These are phyloP conservation scores for Diversispora epigaea DNA, from an alignment of 192 early-diverging fungal genomes.

Conservation along the genomic window DNA sequence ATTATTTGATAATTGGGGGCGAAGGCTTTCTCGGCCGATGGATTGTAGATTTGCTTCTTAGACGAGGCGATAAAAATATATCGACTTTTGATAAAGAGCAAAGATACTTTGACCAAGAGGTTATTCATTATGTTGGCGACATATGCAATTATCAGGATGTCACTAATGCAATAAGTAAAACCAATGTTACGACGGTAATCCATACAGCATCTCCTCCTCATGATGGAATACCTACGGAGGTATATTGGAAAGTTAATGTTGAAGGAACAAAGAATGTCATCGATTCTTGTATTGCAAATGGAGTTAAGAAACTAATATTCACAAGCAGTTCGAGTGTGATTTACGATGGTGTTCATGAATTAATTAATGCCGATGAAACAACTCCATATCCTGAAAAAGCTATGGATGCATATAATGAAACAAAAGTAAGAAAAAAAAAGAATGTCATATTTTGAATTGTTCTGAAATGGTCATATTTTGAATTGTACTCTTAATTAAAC, in stretches of 20 bases:
- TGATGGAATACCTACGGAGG: slow-evolving; percentile 62
- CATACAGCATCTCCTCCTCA: slow-evolving; percentile 90
- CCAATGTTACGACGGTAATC: slow-evolving; percentile 67
- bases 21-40: slow-evolving; percentile 85
- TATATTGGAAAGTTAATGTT: slow-evolving; percentile 79
- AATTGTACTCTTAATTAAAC: not conserved
- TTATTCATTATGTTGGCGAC: slow-evolving; percentile 52
- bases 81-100: slow-evolving; percentile 81
- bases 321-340: slow-evolving; percentile 92
- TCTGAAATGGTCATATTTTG: no score
- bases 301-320: slow-evolving; percentile 74
- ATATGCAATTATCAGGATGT: slow-evolving; percentile 59
- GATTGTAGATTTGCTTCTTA: slow-evolving; percentile 74
- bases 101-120: slow-evolving; percentile 43
- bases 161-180: slow-evolving; percentile 49
- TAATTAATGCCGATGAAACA: slow-evolving; percentile 82
- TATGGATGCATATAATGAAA: slow-evolving; percentile 92
- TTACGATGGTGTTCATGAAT: slow-evolving; percentile 63
- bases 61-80: slow-evolving; percentile 55
- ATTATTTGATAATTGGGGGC: slow-evolving; percentile 80
- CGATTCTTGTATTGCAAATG: slow-evolving; percentile 60
- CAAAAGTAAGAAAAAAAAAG: slow-evolving; percentile 58
- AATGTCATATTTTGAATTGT: not conserved
- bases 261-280: slow-evolving; percentile 88
- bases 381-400: slow-evolving; percentile 68